Evolutionary conservation across 495 filamentous ascomycete species (phyloP), one percentile per base, ranked within the genome.

Genomic region (Achaetomiella virescens): DNA sequence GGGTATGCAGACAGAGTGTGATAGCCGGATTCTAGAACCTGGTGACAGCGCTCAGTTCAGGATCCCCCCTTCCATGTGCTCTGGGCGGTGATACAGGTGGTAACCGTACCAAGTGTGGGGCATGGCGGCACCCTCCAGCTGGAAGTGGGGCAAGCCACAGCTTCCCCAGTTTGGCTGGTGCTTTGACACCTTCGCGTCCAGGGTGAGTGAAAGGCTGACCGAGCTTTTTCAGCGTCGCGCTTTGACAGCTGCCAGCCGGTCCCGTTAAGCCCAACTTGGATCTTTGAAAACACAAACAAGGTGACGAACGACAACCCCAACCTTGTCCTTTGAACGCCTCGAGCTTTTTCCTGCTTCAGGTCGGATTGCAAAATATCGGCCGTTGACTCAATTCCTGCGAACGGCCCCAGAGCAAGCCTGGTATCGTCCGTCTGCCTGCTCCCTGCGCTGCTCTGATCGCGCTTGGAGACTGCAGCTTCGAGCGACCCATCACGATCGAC

Each of bases 141-240:
- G 25, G 12, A 29, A 27, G 27, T 36, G 49, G 43, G 35, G 31
- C 40, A 51, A 47, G 21, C 24, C 25, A 48, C 41, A 54, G 37
- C 36, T 51, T 14, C 11, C 27, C 20, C 25, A 18, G 8, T 3
- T 14, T 42, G 50, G 56, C 50, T 49, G 49, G 48, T 54, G 57
- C 57, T 55, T 53, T 46, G 46, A 49, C 35, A 45, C 14, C 20
- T 35, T 33, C 41, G 37, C 22, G 36, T 15, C 18, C 18, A 37
- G 29, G 52, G 49, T 42, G 59, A 31, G 27, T 5, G 27, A 9
- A 9, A 59, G 58, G 62, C 59, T 64, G 59, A 51, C 41, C 43
- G 38, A 54, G 38, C 48, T 55, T 60, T 61, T 58, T 46, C 49
- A 50, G 45, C 50, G 61, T 62, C 66, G 64, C 60, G 64, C 20